Percentiles rank a stretch among this genome's conserved stretches.
Conservation (phyloP, 1,284 basidiomycete species). For the Sphagnurus paluster region DNA sequence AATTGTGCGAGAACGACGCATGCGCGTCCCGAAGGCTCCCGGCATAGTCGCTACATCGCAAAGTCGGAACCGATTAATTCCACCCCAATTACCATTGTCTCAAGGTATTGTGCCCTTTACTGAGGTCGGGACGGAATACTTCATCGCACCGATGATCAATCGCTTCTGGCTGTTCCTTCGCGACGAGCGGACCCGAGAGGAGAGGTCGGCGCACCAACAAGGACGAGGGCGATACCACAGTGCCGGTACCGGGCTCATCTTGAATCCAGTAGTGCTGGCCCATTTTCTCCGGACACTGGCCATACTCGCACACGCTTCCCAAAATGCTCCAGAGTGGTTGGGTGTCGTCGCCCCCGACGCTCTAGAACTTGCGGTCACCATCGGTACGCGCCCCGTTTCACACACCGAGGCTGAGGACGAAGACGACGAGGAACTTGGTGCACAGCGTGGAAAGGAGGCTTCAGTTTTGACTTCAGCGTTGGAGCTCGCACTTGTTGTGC, state of each 20-base stretch:
- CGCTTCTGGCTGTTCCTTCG: slow-evolving; percentile 90
- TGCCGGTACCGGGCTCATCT: slow-evolving; percentile 78
- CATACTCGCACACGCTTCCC: slow-evolving; percentile 80
- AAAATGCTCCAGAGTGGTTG: slow-evolving; percentile 79
- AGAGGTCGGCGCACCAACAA: slow-evolving; percentile 54
- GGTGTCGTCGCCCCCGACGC: slow-evolving; percentile 78
- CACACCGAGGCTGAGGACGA: slow-evolving; percentile 44
- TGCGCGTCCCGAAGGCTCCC: slow-evolving; percentile 60
- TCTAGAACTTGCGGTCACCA: slow-evolving; percentile 77
- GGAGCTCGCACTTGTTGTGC: slow-evolving; percentile 74
- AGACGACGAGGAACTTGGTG: slow-evolving; percentile 29
- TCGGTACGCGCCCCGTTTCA: slow-evolving; percentile 70
- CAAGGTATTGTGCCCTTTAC: slow-evolving; percentile 52
- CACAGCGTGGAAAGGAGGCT: slow-evolving; percentile 45
- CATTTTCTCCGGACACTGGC: slow-evolving; percentile 77
- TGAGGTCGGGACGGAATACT: slow-evolving; percentile 81
- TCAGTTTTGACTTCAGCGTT: slow-evolving; percentile 73
- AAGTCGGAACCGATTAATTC: slow-evolving; percentile 14
- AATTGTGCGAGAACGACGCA: slow-evolving; percentile 69
- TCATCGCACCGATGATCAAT: slow-evolving; percentile 86
- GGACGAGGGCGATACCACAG: slow-evolving; percentile 59
- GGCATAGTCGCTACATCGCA: slow-evolving; percentile 45
- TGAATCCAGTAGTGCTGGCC: slow-evolving; percentile 74
- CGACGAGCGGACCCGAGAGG: slow-evolving; percentile 76
- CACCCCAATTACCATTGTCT: slow-evolving; percentile 7